These are phyloP conservation scores for Linnemannia schmuckeri DNA, from an alignment of 192 early-diverging fungal genomes.

Conservation along the genomic window DNA sequence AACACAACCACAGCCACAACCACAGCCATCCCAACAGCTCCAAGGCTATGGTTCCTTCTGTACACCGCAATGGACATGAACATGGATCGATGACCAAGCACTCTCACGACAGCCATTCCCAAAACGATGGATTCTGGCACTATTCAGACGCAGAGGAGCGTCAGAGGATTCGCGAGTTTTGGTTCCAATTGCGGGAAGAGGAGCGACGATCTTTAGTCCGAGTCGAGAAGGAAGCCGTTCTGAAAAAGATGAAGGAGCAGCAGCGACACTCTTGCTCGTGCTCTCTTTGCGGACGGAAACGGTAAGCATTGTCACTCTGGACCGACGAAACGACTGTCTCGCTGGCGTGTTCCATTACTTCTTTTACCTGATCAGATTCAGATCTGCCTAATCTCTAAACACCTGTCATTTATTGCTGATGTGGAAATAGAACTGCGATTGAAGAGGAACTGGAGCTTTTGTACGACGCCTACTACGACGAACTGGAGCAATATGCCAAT, in stretches of 20 bases:
- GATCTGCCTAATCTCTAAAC: not conserved
- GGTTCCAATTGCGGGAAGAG: conserved; percentile 85
- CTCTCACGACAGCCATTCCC: conserved; percentile 53
- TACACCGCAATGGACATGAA: conserved; percentile 43
- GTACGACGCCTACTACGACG: conserved; percentile 92
- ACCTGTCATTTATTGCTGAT: not conserved
- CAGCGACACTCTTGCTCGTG: conserved; percentile 89
- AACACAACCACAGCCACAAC: conserved; percentile 19
- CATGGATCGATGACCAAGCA: conserved; percentile 38
- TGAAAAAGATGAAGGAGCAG: conserved; percentile 93
- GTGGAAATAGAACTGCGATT: conserved; percentile 74
- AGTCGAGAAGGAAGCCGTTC: conserved; percentile 87
- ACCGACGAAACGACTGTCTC: not conserved
- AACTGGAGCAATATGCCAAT: conserved; percentile 88
- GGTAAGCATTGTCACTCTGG: conserved; percentile 60
- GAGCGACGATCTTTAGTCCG: conserved; percentile 84
- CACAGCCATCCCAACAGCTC: conserved; percentile 27
- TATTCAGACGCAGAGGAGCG: conserved; percentile 81
- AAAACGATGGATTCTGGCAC: conserved; percentile 74
- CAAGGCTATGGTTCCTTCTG: conserved; percentile 28
- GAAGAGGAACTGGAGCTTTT: conserved; percentile 89
- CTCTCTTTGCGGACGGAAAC: conserved; percentile 83
- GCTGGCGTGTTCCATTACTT: not conserved
- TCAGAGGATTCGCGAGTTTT: conserved; percentile 86
- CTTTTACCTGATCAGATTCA: not conserved